Evolutionary conservation across 306 rosid genomes (phyloP), one percentile per base, ranked within the genome.

Genomic region (Cicer judaicum): DNA sequence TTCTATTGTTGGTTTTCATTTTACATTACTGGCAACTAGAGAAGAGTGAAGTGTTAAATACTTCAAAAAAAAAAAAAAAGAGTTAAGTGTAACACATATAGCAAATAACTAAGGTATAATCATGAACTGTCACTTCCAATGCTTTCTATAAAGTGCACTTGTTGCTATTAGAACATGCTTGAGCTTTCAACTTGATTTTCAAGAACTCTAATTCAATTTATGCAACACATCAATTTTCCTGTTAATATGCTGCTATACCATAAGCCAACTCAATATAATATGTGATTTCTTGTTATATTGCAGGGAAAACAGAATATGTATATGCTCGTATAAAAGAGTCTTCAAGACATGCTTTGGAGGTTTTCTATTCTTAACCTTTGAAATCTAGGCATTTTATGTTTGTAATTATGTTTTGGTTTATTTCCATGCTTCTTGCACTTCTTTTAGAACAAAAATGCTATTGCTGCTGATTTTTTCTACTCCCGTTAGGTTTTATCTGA

Each of bases 271-370:
- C 41, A 60, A 54, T 74, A 29, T 56, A 13, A 49, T 43, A 34
- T 75, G 62, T 43, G 54, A 34, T 78, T 84, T 91, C 69, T 66
- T 47, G 78, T 29, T 29, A 34, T 71, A 9, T 81, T 89, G 81
- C 90, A 89, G 97, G 98, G 68, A 93, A 93, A 87, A 89, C 96
- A 64, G 96, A 93, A 79, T 89, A 93, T 86, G 78, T 93, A 55
- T 93, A 89, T 84, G 97, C 90, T 77, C 78, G 70, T 16, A 80
- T 90, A 75, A 82, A 54, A 82, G 97, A 91, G 85, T 78, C 97
- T 49, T 82, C 94, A 50, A 89, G 96, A 76, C 84, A 79, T 77
- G 82, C 97, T 64, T 71, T 89, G 72, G 94, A 93, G 98, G 97
- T 93, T 76, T 61, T 78, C 43, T 18, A 69, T 55, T 60, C 74